Conservation (phyloP, 805 yeast genomes). For the Wickerhamomyces canadensis region DNA sequence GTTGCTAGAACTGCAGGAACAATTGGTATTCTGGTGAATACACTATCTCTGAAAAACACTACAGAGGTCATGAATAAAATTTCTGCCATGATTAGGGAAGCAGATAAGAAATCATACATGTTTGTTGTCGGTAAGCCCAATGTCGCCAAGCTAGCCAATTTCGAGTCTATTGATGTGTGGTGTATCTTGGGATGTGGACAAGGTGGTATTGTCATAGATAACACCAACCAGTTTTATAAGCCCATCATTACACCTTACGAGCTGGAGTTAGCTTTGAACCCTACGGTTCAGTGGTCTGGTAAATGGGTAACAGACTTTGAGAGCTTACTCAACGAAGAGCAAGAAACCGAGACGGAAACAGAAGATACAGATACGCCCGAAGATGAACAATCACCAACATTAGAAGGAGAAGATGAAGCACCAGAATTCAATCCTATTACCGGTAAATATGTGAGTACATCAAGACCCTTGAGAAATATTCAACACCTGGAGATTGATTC, state of each 20-base stretch:
- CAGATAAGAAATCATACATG: constrained; percentile 87
- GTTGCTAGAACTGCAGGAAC: constrained; percentile 89
- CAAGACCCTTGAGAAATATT: constrained; percentile 69
- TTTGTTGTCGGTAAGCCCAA: constrained; percentile 98
- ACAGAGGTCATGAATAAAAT: constrained; percentile 58
- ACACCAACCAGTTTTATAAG: constrained; percentile 71
- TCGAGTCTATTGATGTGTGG: constrained; percentile 93
- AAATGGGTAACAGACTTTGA: constrained; percentile 85
- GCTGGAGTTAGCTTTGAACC: constrained; percentile 69
- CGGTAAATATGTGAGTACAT: constrained; percentile 62
- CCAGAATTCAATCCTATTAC: constrained; percentile 90
- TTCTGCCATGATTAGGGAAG: constrained; percentile 53
- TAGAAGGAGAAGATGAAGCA: constrained; percentile 41
- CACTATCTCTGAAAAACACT: constrained; percentile 76
- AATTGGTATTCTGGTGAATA: constrained; percentile 85
- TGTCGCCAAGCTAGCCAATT: constrained; percentile 93
- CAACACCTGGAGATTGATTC: constrained; percentile 59
- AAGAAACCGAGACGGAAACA: constrained; percentile 24
- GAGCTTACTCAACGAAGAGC: constrained; percentile 37
- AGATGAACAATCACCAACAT: constrained; percentile 10
- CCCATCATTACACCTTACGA: constrained; percentile 96
- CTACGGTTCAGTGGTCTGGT: constrained; percentile 85
- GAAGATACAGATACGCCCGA: constrained; percentile 6
- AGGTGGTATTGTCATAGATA: constrained; percentile 84
- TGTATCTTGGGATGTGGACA: constrained; percentile 92